Percentiles rank a stretch among this genome's conserved stretches.
Conservation (phyloP, 2,329 filamentous ascomycete species). For the Dothistroma septosporum region DNA sequence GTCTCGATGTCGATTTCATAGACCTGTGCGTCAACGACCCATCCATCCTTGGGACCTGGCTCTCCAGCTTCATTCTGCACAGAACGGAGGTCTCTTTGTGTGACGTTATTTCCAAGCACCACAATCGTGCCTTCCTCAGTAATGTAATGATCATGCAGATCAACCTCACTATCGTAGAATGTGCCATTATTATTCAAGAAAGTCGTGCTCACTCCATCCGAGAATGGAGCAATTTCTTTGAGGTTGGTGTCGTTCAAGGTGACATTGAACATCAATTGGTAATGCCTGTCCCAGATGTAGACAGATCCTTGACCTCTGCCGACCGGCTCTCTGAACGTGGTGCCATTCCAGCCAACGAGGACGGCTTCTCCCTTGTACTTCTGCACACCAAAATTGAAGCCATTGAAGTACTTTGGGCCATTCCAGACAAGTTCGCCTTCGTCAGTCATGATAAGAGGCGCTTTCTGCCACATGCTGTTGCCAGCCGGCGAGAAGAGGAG, state of each 20-base stretch:
- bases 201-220: neutral
- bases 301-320: constrained; percentile 20
- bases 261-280: constrained; percentile 18
- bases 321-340: constrained; percentile 17
- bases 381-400: constrained; percentile 21
- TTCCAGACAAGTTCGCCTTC: constrained; percentile 22
- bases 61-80: constrained; percentile 10
- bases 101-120: constrained; percentile 30
- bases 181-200: constrained; percentile 4
- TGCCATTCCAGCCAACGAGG: constrained; percentile 21
- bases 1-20: constrained; percentile 36
- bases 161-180: constrained; percentile 20
- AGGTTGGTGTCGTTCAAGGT: constrained; percentile 16
- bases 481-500: constrained; percentile 23
- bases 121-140: constrained; percentile 32
- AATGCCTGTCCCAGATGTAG: constrained; percentile 17
- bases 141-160: constrained; percentile 37
- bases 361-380: constrained; percentile 16
- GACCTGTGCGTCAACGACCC: constrained; percentile 30
- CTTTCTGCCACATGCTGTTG: constrained; percentile 9
- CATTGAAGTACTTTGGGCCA: constrained; percentile 7
- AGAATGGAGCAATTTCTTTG: constrained; percentile 7
- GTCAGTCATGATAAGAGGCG: constrained; percentile 15
- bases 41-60: constrained; percentile 30
- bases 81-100: constrained; percentile 28